phyloP scores from a whole-genome alignment of 192 early-diverging fungal genomes.

The Fimicolochytrium jonesii region DNA sequence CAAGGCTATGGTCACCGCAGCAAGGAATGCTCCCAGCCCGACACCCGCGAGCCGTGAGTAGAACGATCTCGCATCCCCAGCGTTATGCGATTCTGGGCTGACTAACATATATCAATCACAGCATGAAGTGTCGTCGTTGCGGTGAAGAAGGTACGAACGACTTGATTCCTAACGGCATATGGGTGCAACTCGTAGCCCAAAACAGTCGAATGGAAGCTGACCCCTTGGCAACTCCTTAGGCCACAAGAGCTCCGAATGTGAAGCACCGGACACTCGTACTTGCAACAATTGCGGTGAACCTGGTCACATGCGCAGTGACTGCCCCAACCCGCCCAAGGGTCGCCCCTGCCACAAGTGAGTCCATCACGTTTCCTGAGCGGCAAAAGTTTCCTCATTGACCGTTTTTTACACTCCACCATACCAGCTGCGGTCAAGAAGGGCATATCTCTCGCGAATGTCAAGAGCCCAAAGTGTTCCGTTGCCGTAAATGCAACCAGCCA shows the following conservation, averaged over 20 bases:
- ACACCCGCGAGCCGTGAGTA: background rate
- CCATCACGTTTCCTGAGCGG: too few species aligned
- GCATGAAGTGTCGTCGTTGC: conserved; percentile 10
- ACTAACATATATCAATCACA: background rate
- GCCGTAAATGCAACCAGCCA: background rate
- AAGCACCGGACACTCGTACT: background rate
- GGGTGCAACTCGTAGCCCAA: too few species aligned
- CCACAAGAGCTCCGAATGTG: conserved; percentile 7
- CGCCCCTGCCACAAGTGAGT: background rate
- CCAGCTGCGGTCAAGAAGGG: conserved; percentile 5
- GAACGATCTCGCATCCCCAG: background rate
- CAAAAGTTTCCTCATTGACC: too few species aligned
- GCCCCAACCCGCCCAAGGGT: conserved; percentile 3
- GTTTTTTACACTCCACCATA: background rate
- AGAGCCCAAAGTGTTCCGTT: background rate
- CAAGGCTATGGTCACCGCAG: conserved; percentile 1
- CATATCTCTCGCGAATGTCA: background rate
- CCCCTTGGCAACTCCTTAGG: background rate
- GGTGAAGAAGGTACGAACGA: conserved; percentile 7
- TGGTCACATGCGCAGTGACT: conserved; percentile 3
- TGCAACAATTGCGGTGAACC: background rate
- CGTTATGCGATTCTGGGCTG: background rate
- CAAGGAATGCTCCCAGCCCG: conserved; percentile 2
- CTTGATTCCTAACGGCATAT: background rate
- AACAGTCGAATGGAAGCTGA: too few species aligned